phyloP scores from a whole-genome alignment of 2,329 filamentous ascomycete genomes.

The Tolypocladium amazonense region DNA sequence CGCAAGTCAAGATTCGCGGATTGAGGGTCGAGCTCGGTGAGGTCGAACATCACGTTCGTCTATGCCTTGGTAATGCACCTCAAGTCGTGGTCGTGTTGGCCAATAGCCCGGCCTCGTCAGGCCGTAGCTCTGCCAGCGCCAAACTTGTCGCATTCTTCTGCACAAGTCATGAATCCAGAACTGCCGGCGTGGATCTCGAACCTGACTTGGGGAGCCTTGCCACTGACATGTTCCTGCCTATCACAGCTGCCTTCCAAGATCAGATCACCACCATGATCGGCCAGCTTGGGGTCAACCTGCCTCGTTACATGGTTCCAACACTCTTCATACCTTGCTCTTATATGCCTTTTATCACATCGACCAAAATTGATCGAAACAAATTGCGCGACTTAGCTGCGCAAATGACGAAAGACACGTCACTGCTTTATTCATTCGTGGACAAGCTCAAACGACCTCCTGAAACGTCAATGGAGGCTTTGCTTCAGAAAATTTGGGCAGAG shows the following conservation, averaged over 20 bases:
- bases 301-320: slow-evolving; percentile 7
- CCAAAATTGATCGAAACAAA: slow-evolving; percentile 8
- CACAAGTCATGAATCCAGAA: background rate
- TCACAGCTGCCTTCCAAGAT: background rate
- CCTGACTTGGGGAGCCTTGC: background rate
- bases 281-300: background rate
- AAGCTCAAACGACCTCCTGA: slow-evolving; percentile 1
- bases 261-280: background rate
- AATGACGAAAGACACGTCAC: background rate
- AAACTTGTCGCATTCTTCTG: background rate
- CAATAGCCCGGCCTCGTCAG: background rate
- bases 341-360: slow-evolving; percentile 8
- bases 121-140: background rate
- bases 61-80: background rate
- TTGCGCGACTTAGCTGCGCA: background rate
- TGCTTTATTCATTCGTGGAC: background rate
- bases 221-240: background rate
- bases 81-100: background rate
- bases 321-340: slow-evolving; percentile 3
- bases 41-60: slow-evolving; percentile 5
- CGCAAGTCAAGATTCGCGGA: slow-evolving; percentile 10
- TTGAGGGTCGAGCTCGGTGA: slow-evolving; percentile 9
- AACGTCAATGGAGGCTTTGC: background rate
- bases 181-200: background rate
- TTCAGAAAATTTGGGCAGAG: slow-evolving; percentile 4